phyloP scores from a whole-genome alignment of 106 monocot species.

The Posidonia australis region DNA sequence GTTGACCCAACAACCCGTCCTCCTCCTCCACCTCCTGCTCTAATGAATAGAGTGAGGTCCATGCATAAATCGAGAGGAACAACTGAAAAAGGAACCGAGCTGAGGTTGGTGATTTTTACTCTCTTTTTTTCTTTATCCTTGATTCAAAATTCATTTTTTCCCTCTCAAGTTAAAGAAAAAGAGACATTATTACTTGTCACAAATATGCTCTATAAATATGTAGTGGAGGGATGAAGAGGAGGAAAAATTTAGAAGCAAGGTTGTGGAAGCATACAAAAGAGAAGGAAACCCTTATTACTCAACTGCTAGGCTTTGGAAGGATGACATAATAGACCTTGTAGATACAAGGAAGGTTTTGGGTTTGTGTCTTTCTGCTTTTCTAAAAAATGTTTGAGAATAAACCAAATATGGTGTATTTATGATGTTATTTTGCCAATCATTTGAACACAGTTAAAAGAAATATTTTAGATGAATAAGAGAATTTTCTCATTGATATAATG shows the following conservation, averaged over 20 bases:
- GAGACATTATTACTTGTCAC: neutral
- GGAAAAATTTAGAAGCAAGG: slow-evolving; percentile 56
- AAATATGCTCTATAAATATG: neutral
- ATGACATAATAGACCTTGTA: slow-evolving; percentile 91
- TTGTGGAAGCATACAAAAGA: slow-evolving; percentile 85
- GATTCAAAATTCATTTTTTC: neutral
- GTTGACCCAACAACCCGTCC: no score
- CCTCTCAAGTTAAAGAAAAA: neutral
- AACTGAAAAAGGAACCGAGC: slow-evolving; percentile 76
- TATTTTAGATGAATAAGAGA: neutral
- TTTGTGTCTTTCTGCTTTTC: slow-evolving; percentile 62
- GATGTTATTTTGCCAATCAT: slow-evolving; percentile 31
- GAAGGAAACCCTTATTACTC: slow-evolving; percentile 96
- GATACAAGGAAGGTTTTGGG: slow-evolving; percentile 81
- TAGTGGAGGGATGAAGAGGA: slow-evolving; percentile 91
- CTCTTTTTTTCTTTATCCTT: neutral
- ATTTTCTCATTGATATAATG: no score
- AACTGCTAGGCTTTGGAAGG: slow-evolving; percentile 95
- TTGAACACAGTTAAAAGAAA: neutral
- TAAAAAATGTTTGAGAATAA: slow-evolving; percentile 35
- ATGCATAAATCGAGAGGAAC: slow-evolving; percentile 93
- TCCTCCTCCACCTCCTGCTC: no score
- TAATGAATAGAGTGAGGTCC: no score
- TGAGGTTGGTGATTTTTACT: slow-evolving; percentile 25
- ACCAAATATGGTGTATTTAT: slow-evolving; percentile 97